These are phyloP conservation scores for Pestalotiopsis fici DNA, from an alignment of 2,329 filamentous ascomycete species.

Conservation along the genomic window DNA sequence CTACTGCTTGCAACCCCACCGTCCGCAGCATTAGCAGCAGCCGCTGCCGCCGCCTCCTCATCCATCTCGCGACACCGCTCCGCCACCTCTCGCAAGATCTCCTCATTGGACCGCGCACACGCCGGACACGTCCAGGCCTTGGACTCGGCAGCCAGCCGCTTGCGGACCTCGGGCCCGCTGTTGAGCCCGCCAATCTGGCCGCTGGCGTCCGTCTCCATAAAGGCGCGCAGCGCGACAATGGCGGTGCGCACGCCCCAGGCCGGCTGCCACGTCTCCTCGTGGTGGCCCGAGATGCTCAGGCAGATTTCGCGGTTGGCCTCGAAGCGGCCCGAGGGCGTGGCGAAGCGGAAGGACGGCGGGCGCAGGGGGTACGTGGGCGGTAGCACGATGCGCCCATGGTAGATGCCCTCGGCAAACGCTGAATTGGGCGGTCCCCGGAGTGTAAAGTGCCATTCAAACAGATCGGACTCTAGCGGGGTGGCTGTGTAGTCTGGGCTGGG, in stretches of 20 bases:
- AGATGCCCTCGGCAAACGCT: conserved; percentile 78
- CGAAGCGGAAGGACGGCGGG: conserved; percentile 93
- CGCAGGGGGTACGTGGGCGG: conserved; percentile 88
- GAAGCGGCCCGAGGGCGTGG: conserved; percentile 88
- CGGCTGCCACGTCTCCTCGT: conserved; percentile 98
- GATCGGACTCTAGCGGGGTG: conserved; percentile 80
- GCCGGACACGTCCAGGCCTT: conserved; percentile 65
- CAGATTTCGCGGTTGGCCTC: conserved; percentile 98
- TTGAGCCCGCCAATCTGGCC: conserved; percentile 93
- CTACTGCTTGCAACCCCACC: background rate
- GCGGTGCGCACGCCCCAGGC: conserved; percentile 96
- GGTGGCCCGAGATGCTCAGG: conserved; percentile 88
- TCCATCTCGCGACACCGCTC: conserved; percentile 36
- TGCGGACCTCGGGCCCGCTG: conserved; percentile 66
- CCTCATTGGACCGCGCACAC: conserved; percentile 72
- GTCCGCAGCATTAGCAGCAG: conserved; percentile 9
- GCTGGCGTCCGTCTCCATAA: conserved; percentile 88
- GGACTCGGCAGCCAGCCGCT: conserved; percentile 69
- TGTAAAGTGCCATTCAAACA: conserved; percentile 99
- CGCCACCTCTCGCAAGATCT: conserved; percentile 73
- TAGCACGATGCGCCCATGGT: conserved; percentile 93
- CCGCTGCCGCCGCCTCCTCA: conserved; percentile 38
- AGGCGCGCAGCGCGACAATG: conserved; percentile 75
- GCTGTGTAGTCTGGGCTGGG: conserved; percentile 87
- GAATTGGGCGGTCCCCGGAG: conserved; percentile 85